Conservation (phyloP, 768 basidiomycete species). For the Gymnopilus junonius region DNA sequence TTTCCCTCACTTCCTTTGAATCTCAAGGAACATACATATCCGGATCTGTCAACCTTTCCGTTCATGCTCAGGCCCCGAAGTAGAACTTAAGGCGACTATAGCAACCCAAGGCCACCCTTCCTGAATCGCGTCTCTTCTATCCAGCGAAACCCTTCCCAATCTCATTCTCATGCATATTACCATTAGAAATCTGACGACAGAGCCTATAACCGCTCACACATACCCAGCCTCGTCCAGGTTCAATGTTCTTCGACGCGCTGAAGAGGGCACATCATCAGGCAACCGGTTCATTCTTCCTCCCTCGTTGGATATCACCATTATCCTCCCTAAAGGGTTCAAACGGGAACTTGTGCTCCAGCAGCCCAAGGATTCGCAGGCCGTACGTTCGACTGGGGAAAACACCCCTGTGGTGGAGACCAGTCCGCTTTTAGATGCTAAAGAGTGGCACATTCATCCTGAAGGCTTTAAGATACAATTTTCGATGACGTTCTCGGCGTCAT, state of each 20-base stretch:
- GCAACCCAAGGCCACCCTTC: not conserved
- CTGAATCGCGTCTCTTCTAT: not conserved
- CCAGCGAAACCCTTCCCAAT: not conserved
- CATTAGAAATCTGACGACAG: slow-evolving; percentile 31
- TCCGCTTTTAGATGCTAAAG: slow-evolving; percentile 10
- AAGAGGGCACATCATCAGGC: not conserved
- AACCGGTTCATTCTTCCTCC: slow-evolving; percentile 21
- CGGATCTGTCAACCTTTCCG: not conserved
- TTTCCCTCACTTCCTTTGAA: not conserved
- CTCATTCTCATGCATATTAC: slow-evolving; percentile 26
- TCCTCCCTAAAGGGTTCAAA: slow-evolving; percentile 21
- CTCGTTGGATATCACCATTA: slow-evolving; percentile 18
- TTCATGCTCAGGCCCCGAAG: not conserved
- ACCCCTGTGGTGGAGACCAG: slow-evolving; percentile 1
- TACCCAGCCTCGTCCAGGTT: slow-evolving; percentile 19
- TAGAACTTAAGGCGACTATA: not conserved
- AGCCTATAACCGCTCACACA: slow-evolving; percentile 24
- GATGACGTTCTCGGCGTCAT: slow-evolving; percentile 39
- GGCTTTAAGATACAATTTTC: slow-evolving; percentile 32
- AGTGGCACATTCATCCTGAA: slow-evolving; percentile 30
- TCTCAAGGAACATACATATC: not conserved
- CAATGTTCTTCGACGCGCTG: not conserved
- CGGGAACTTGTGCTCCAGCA: slow-evolving; percentile 20
- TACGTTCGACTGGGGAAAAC: not conserved
- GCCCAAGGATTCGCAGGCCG: not conserved